Evolutionary conservation across 352 stramenopile species (phyloP), one percentile per base, ranked within the genome.

Genomic region (Pythium rhizo-oryzae): DNA sequence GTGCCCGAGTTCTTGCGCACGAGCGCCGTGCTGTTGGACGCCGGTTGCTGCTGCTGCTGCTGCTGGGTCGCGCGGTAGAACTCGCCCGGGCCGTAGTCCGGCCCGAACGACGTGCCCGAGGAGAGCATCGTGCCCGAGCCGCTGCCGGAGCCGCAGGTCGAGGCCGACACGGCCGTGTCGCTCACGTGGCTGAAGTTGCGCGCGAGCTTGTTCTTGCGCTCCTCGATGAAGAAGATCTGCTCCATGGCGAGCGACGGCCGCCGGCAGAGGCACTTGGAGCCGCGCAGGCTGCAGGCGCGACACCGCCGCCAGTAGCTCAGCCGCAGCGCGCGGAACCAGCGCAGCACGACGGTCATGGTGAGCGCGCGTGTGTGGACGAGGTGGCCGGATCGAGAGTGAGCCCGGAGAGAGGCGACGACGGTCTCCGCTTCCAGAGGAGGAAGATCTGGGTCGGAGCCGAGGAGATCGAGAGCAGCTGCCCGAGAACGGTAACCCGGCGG

Each of bases 111-210:
- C 54, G 63, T 79, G 50, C 69, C 76, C 50, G 64, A 67, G n/a
- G 77, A 78, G 61, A 91, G 74, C 66, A 87, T 63, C 9, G 73
- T 82, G 58, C 68, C 74, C 59, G 72, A 74, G 12, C 51, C 51
- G 28, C 28, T 53, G 55, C 39, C 43, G 15, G 65, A 49, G 25
- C 71, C 73, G 62, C 54, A 59, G 19, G 61, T 64, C 25, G 71
- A 62, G 57, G 71, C 70, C 25, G 80, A 80, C 67, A 85, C 72
- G 59, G 78, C 78, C 18, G 82, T 87, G 72, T 93, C 82, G 71
- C 81, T 91, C 58, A 93, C 78, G 68, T 93, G 84, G 69, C 76
- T 88, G 62, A 93, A 93, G 73, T 93, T 93, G 65, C 84, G 82
- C 69, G 82, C 80, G 43, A 79, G 84, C 71, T 89, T 90, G 72